Conservation (phyloP, 306 rosid species). For the Lathyrus tuberosus region DNA sequence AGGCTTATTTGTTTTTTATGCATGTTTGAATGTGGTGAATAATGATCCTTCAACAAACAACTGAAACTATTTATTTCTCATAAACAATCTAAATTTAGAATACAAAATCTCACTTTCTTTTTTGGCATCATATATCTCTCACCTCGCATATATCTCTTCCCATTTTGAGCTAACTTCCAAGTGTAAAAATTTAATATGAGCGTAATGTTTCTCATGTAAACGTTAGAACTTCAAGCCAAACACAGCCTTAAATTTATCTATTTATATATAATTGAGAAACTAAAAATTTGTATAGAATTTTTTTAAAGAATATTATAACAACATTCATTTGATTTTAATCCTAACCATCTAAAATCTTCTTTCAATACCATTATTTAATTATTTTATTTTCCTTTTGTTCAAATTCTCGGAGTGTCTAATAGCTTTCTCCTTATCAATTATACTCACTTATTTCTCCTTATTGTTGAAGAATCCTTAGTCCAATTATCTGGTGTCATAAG, state of each 20-base stretch:
- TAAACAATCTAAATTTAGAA: constrained; percentile 24
- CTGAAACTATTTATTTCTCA: neutral
- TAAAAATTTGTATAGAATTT: too few species aligned
- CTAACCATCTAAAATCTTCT: too few species aligned
- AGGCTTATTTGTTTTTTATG: constrained; percentile 22
- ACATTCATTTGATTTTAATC: too few species aligned
- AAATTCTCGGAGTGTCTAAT: too few species aligned
- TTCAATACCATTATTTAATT: too few species aligned
- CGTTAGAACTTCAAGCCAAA: neutral
- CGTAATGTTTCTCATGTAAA: neutral
- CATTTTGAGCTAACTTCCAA: neutral
- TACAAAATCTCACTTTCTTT: neutral
- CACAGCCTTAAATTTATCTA: neutral
- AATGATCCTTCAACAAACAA: constrained; percentile 15
- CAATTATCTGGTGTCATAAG: too few species aligned
- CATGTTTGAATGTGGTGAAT: constrained; percentile 28
- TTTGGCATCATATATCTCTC: neutral
- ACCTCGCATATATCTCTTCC: neutral
- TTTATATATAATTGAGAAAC: too few species aligned
- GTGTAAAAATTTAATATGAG: neutral
- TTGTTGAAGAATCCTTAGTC: too few species aligned
- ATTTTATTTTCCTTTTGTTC: too few species aligned
- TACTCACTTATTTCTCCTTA: too few species aligned
- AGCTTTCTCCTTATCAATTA: too few species aligned
- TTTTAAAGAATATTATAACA: too few species aligned